Percentiles rank a stretch among this genome's conserved stretches.
Evolutionary conservation across 2,329 filamentous ascomycete species (phyloP).

Genomic region (Penicillium brasilianum): DNA sequence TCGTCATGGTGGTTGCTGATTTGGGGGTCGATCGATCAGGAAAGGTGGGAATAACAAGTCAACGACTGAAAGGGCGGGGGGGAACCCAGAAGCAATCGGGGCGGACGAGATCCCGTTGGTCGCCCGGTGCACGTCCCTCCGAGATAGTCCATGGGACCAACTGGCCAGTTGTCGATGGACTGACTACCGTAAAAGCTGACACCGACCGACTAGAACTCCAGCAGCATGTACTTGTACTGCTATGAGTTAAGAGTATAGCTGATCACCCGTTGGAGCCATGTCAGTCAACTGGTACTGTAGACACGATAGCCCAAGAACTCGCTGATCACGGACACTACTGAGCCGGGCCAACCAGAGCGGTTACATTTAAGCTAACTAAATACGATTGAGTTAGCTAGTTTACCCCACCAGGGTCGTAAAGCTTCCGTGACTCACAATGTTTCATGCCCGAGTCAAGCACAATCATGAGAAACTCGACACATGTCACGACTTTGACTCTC

Average conservation of each 20-base stretch:
- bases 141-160: background rate
- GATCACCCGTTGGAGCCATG: no score
- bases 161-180: background rate
- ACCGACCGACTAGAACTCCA: no score
- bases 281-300: background rate
- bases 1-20: constrained; percentile 46
- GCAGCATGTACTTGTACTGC: no score
- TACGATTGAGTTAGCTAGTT: background rate
- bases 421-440: constrained; percentile 7
- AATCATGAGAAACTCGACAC: no score
- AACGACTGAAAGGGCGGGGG: background rate
- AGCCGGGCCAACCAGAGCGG: background rate
- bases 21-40: background rate
- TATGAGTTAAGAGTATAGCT: no score
- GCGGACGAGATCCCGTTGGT: background rate
- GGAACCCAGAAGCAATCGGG: background rate
- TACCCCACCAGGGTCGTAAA: background rate
- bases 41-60: background rate
- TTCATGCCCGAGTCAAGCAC: constrained; percentile 5
- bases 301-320: no score
- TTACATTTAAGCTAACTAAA: background rate
- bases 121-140: constrained; percentile 6
- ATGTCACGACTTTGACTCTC: no score
- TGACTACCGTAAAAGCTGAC: background rate
- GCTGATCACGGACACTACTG: background rate